A percentile compares a stretch with the other conserved stretches of the same genome.
Conservation (phyloP, 2,329 filamentous ascomycete genomes). For the Exserohilum rostratum region DNA sequence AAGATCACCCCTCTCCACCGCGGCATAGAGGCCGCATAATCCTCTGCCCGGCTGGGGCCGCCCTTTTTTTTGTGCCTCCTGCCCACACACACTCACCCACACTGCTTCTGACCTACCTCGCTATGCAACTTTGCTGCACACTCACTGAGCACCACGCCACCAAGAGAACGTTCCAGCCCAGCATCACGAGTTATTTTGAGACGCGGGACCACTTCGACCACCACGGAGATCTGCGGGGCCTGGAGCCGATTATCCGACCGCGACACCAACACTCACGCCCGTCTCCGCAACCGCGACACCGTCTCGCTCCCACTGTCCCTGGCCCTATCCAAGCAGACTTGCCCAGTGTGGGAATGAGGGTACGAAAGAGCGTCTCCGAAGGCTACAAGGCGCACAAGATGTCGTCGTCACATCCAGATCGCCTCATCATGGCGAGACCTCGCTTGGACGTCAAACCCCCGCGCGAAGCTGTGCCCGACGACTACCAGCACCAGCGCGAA, state of each 20-base stretch:
- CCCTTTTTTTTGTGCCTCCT: neutral
- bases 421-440: slow-evolving; percentile 32
- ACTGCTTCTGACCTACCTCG: too few species aligned
- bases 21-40: slow-evolving; percentile 7
- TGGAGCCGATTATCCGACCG: slow-evolving; percentile 34
- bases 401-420: slow-evolving; percentile 30
- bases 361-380: slow-evolving; percentile 90
- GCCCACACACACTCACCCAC: too few species aligned
- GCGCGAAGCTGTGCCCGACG: slow-evolving; percentile 28
- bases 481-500: slow-evolving; percentile 58
- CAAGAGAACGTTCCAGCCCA: slow-evolving; percentile 54
- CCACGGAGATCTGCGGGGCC: slow-evolving; percentile 33
- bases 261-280: slow-evolving; percentile 23
- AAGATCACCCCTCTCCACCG: slow-evolving; percentile 19
- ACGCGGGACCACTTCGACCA: slow-evolving; percentile 29
- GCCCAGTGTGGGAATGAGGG: slow-evolving; percentile 90
- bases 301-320: slow-evolving; percentile 61
- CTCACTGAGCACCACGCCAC: slow-evolving; percentile 39
- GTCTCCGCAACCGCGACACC: slow-evolving; percentile 17
- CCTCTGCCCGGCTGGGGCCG: neutral
- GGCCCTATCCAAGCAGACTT: slow-evolving; percentile 76
- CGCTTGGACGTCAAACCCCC: slow-evolving; percentile 32
- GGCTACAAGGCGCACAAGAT: slow-evolving; percentile 81
- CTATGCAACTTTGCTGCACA: slow-evolving; percentile 16
- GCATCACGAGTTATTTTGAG: slow-evolving; percentile 54